Conservation (phyloP, 495 filamentous ascomycete genomes). For the Hypoxylon trugodes region DNA sequence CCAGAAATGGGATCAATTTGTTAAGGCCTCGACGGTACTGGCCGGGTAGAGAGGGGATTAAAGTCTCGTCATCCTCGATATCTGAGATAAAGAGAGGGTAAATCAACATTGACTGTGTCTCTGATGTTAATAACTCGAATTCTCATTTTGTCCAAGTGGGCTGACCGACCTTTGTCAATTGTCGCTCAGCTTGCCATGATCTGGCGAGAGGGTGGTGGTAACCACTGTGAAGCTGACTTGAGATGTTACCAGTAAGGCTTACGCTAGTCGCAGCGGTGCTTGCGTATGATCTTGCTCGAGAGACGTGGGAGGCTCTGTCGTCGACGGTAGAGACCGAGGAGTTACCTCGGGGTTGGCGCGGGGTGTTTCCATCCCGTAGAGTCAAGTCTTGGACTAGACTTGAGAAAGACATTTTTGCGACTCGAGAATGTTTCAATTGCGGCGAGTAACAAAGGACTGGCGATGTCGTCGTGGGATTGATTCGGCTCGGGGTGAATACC, state of each 20-base stretch:
- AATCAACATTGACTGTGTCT: constrained; percentile 88
- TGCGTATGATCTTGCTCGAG: constrained; percentile 77
- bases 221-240: constrained; percentile 92
- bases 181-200: constrained; percentile 94
- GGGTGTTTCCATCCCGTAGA: constrained; percentile 63
- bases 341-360: constrained; percentile 49
- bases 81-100: constrained; percentile 97
- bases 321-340: constrained; percentile 62
- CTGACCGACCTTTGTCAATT: constrained; percentile 86
- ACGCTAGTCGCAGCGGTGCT: constrained; percentile 94
- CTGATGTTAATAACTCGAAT: constrained; percentile 4
- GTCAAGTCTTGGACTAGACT: constrained; percentile 87
- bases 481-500: no score
- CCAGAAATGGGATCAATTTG: constrained; percentile 81
- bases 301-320: constrained; percentile 70
- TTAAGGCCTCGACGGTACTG: constrained; percentile 90
- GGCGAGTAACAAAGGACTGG: neutral
- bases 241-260: constrained; percentile 90
- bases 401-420: constrained; percentile 90
- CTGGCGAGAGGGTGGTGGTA: constrained; percentile 92
- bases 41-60: constrained; percentile 87
- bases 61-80: constrained; percentile 87
- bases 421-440: neutral
- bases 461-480: neutral
- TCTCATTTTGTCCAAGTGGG: constrained; percentile 18